A percentile compares a stretch with the other conserved stretches of the same genome.
phyloP scores from a whole-genome alignment of 2,329 filamentous ascomycete genomes.

The Fusarium marasasianum region DNA sequence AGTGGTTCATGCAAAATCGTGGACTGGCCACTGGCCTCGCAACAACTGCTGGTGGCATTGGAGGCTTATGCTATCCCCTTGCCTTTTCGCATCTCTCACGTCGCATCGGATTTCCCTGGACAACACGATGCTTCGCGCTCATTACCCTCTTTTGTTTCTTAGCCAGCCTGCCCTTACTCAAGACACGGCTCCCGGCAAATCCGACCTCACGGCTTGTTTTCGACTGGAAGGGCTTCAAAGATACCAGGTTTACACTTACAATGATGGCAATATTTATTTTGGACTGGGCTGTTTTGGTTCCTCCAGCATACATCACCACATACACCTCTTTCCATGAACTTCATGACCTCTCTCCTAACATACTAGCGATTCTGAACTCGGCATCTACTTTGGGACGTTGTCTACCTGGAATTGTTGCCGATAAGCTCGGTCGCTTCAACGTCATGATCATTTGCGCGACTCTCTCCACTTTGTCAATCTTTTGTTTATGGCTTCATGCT shows the following conservation, averaged over 20 bases:
- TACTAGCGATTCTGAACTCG: not conserved
- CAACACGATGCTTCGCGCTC: not conserved
- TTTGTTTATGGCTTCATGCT: not conserved
- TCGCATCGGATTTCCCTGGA: not conserved
- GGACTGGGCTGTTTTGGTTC: not conserved
- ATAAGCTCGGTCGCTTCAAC: fast-evolving
- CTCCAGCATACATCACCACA: not conserved
- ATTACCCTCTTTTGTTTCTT: not conserved
- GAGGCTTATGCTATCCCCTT: not conserved
- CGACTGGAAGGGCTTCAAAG: not conserved
- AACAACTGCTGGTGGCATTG: not conserved
- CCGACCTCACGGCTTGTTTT: not conserved
- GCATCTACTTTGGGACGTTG: not conserved
- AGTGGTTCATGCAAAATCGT: not conserved
- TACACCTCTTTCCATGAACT: not conserved
- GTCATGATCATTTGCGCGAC: not conserved
- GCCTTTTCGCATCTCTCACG: not conserved
- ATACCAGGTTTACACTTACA: fast-evolving
- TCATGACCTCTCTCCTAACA: fast-evolving
- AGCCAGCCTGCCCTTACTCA: not conserved
- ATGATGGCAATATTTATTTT: not conserved
- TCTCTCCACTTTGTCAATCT: not conserved
- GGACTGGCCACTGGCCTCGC: not conserved
- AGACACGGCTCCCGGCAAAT: not conserved
- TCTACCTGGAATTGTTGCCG: not conserved